Evolutionary conservation across 1,284 basidiomycete species (phyloP), one percentile per base, ranked within the genome.

Genomic region (Melampsora americana): DNA sequence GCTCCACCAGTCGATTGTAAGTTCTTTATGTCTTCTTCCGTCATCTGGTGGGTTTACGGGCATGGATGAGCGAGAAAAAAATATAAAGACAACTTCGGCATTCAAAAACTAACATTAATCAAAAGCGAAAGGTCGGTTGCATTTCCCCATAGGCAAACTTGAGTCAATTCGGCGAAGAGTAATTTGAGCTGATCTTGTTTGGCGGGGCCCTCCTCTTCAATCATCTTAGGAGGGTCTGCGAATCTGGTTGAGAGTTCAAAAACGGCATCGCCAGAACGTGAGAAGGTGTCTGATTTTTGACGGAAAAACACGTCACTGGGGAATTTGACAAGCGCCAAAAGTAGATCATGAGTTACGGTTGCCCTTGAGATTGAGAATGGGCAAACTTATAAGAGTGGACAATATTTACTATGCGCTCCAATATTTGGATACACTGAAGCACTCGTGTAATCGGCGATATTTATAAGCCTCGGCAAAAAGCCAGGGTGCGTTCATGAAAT

Each of bases 391-490:
- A 44, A 35, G 18, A 62, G 68, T 53, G 35, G 11, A 90, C 89
- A 6, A 32, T 39, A 66, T 64, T 50, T 26, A 77, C 69, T 62
- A 60, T 11, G 67, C 83, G 92, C 92, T 80, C 93, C 93, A 98
- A 84, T 89, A 90, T 82, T 92, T 93, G 86, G 91, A 92, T 78
- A 93, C 86, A 79, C 91, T 93, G 85, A 98, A 98, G 85, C 92
- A 95, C 84, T 97, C 95, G 79, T 93, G 92, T 75, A 99, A 87
- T 35, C 79, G 65, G 61, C 69, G 91, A 84, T 97, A 97, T 85
- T 97, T 97, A 88, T 97, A 97, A 20, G 95, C 94, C 83, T 97
- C 95, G 66, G 95, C 95, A 80, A 95, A 95, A 28, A 95, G 85
- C 93, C 93, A 95, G 7, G 92, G 92, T 0, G 82, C 83, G 80